Base-by-base conservation (phyloP, 1,284 basidiomycete genomes). In the Tausonia pullulans region DNA sequence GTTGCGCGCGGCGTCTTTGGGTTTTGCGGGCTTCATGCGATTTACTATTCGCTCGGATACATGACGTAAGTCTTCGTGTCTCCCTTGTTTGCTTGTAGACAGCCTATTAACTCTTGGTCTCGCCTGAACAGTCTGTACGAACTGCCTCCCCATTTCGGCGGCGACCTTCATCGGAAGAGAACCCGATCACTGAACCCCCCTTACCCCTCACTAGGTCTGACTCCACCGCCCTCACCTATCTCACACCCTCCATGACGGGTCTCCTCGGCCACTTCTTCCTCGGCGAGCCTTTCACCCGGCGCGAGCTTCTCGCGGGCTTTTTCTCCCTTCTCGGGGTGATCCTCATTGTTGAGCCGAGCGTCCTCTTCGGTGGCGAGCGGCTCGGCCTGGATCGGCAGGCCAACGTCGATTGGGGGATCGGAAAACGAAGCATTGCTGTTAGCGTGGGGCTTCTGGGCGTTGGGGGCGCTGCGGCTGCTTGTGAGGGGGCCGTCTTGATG, bases 161-260 rank as follows among this genome's bases (percentile, higher is more conserved):
- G 27, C 27, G 27, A 27, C 27, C 27, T 27, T 27, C 27, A 27
- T 2, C 27, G 27, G 27, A 27, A 27, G 27, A 2, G 27, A 27
- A 27, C 27, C 27, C 27, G 27, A 27, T 2, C 27, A 27, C 27
- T 27, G 27, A 27, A 27, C 27, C 27, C 1, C 76, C 90, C 10
- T 79, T 84, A 66, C 85, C 82, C 68, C 78, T 87, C 39, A 83
- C 85, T 0, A 77, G 90, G 0, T 86, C 86, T 10, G 88, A 91
- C 72, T 83, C 86, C 0, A 86, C 84, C 0, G 86, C 88, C 13
- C 78, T 93, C 59, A 84, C 84, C 0, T 91, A 90, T 76, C 79
- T 93, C 8, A 75, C 81, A 0, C 90, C 90, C 0, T 80, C 85
- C 63, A 79, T 81, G 9, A 88, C 87, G 0, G 84, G 83, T 0